These are phyloP conservation scores for Gnaphalium uliginosum DNA, from an alignment of 129 eudicot genomes.

Conservation along the genomic window DNA sequence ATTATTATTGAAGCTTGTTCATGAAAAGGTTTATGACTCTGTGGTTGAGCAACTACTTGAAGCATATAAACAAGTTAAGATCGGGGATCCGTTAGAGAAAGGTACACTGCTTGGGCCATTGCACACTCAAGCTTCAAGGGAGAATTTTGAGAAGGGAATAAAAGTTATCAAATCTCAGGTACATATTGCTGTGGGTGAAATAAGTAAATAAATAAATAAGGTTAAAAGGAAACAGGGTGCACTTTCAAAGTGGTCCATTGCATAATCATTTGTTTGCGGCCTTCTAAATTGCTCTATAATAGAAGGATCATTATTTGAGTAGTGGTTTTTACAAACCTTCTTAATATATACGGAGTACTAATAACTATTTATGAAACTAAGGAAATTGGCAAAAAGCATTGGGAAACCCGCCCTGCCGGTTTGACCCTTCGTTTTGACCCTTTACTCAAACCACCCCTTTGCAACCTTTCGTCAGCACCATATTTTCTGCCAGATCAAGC, in stretches of 20 bases:
- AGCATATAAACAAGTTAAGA: conserved; percentile 83
- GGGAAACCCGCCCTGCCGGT: background rate
- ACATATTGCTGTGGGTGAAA: background rate
- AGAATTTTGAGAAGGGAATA: conserved; percentile 85
- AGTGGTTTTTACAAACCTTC: background rate
- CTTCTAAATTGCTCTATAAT: conserved; percentile 2
- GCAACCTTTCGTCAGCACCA: background rate
- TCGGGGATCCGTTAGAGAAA: conserved; percentile 88
- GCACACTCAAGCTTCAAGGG: conserved; percentile 71
- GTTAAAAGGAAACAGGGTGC: background rate
- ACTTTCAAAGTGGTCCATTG: background rate
- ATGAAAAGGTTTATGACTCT: conserved; percentile 70
- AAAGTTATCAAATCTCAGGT: conserved; percentile 79
- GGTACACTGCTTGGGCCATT: conserved; percentile 94
- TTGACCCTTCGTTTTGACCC: background rate
- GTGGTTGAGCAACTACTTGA: conserved; percentile 73
- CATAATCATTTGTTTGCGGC: background rate
- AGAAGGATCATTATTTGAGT: background rate
- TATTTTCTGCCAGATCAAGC: background rate
- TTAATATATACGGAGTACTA: background rate
- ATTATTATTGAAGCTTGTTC: conserved; percentile 67
- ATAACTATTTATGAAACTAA: background rate
- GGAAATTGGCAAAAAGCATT: background rate
- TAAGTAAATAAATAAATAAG: background rate
- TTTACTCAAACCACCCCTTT: background rate